These are phyloP conservation scores for Microcyclosporella mali DNA, from an alignment of 2,329 filamentous ascomycete species.

Conservation along the genomic window DNA sequence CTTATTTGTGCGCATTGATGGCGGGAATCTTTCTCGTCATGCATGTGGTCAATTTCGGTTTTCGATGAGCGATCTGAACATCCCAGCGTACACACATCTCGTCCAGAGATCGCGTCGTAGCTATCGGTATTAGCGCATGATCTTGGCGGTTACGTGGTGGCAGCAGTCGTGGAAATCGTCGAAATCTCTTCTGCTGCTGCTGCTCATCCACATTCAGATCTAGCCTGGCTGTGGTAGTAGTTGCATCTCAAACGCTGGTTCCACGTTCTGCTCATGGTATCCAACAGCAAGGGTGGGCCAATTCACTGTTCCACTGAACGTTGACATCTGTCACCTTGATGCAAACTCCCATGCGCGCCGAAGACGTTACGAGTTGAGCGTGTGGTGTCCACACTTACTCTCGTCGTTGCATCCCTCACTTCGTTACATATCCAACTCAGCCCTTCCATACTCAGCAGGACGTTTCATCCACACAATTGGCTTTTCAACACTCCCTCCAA, in stretches of 20 bases:
- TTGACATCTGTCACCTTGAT: constrained; percentile 9
- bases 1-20: neutral
- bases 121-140: too few relatives aligned
- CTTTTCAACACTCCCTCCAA: constrained; percentile 1
- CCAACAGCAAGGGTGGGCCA: neutral
- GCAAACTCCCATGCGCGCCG: constrained; percentile 4
- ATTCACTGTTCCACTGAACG: neutral
- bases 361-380: neutral
- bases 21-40: constrained; percentile 1
- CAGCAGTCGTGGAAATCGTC: too few relatives aligned
- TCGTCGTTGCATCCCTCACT: neutral
- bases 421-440: constrained; percentile 2
- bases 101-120: neutral
- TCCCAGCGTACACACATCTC: constrained; percentile 3
- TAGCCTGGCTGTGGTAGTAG: too few relatives aligned
- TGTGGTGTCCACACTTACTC: too few relatives aligned
- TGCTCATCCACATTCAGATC: too few relatives aligned
- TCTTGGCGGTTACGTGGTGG: neutral
- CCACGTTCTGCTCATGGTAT: neutral
- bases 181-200: too few relatives aligned
- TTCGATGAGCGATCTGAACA: constrained; percentile 1
- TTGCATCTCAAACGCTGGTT: too few relatives aligned
- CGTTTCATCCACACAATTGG: neutral
- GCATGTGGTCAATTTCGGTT: neutral
- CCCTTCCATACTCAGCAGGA: neutral